phyloP scores from a whole-genome alignment of 2,329 filamentous ascomycete genomes.

The Fusarium mexicanum region DNA sequence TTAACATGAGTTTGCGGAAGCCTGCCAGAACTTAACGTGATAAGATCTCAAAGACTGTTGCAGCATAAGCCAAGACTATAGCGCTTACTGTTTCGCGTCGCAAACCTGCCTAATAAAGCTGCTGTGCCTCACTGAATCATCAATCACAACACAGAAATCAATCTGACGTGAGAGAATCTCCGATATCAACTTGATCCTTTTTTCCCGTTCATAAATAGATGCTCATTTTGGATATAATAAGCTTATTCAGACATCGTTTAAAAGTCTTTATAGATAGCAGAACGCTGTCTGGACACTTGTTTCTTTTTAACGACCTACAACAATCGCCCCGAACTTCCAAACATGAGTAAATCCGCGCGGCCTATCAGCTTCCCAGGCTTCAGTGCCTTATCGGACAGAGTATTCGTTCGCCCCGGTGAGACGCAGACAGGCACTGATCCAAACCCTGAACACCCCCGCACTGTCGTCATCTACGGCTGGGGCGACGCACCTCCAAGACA shows the following conservation, averaged over 20 bases:
- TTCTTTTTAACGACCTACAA: no score
- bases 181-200: no score
- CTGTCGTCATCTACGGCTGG: conserved; percentile 12
- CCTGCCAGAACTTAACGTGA: fast-evolving
- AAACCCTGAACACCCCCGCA: not conserved
- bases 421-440: not conserved
- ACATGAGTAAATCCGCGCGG: not conserved
- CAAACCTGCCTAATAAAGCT: no score
- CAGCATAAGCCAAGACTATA: not conserved
- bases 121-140: not conserved
- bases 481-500: conserved; percentile 6
- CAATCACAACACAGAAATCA: not conserved
- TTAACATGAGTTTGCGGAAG: fast-evolving
- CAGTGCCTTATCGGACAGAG: not conserved
- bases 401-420: not conserved
- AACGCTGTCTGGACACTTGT: fast-evolving
- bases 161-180: not conserved
- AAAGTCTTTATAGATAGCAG: not conserved
- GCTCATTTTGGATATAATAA: not conserved
- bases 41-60: not conserved
- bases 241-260: not conserved
- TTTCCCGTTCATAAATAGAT: no score
- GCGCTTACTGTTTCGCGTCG: not conserved
- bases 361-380: not conserved
- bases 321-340: not conserved